Evolutionary conservation across 2,329 filamentous ascomycete species (phyloP).

Genomic region (Fusarium oxysporum): DNA sequence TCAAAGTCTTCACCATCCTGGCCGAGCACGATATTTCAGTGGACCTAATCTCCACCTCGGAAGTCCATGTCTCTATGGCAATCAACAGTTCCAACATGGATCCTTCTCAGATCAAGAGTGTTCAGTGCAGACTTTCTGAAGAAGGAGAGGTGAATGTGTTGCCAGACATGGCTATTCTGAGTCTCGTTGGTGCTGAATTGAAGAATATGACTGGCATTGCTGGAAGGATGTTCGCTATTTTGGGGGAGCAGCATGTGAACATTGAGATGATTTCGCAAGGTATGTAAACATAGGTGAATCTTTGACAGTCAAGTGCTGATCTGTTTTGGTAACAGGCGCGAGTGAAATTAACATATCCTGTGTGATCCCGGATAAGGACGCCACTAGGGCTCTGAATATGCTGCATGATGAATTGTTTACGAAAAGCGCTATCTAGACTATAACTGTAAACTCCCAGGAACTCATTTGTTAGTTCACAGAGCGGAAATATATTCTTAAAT

Average conservation of each 20-base stretch:
- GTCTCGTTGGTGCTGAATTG: background rate
- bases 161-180: background rate
- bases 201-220: background rate
- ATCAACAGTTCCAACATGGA: background rate
- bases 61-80: background rate
- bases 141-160: background rate
- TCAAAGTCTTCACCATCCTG: background rate
- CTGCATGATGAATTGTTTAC: background rate
- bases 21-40: background rate
- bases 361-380: background rate
- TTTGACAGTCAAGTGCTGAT: background rate
- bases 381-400: background rate
- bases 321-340: background rate
- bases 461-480: no score
- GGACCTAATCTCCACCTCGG: background rate
- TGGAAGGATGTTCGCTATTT: background rate
- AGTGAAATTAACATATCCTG: background rate
- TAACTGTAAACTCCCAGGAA: background rate
- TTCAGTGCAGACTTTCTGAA: background rate
- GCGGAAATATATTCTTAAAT: no score
- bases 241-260: background rate
- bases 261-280: background rate
- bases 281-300: background rate
- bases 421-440: background rate
- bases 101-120: background rate